Conservation (phyloP, 1,139 yeast species). For the Candida anutae region DNA sequence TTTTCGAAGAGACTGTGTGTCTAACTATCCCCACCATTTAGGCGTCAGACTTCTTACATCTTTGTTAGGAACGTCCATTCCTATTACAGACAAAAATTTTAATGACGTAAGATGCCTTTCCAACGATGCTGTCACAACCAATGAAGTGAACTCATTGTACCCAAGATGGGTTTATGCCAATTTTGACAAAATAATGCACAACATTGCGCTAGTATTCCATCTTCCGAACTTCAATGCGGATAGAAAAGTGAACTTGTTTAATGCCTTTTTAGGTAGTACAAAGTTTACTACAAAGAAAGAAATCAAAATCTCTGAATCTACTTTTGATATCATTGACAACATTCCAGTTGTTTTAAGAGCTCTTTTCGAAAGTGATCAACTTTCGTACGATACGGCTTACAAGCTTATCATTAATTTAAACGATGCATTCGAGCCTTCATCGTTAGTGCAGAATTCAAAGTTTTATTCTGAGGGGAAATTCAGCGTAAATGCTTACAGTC, state of each 20-base stretch:
- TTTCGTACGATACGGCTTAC: conserved; percentile 13
- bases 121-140: conserved; percentile 20
- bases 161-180: conserved; percentile 27
- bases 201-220: conserved; percentile 16
- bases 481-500: conserved; percentile 6
- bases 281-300: conserved; percentile 24
- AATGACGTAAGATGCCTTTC: conserved; percentile 26
- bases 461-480: conserved; percentile 1
- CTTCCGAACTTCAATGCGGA: conserved; percentile 17
- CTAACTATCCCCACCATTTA: conserved; percentile 16
- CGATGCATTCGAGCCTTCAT: conserved; percentile 22
- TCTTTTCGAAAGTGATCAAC: conserved; percentile 12
- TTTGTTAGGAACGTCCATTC: conserved; percentile 15
- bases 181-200: conserved; percentile 24
- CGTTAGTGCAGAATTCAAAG: conserved; percentile 1
- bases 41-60: conserved; percentile 18
- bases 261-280: conserved; percentile 18
- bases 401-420: conserved; percentile 15
- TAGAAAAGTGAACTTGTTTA: conserved; percentile 19
- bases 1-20: conserved; percentile 20
- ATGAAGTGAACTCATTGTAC: conserved; percentile 25
- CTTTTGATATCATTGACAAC: conserved; percentile 25
- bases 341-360: conserved; percentile 18
- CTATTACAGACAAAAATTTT: conserved; percentile 15
- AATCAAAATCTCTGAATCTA: conserved; percentile 18